Evolutionary conservation across 768 basidiomycete genomes (phyloP).

Genomic region (Mycena maculata): DNA sequence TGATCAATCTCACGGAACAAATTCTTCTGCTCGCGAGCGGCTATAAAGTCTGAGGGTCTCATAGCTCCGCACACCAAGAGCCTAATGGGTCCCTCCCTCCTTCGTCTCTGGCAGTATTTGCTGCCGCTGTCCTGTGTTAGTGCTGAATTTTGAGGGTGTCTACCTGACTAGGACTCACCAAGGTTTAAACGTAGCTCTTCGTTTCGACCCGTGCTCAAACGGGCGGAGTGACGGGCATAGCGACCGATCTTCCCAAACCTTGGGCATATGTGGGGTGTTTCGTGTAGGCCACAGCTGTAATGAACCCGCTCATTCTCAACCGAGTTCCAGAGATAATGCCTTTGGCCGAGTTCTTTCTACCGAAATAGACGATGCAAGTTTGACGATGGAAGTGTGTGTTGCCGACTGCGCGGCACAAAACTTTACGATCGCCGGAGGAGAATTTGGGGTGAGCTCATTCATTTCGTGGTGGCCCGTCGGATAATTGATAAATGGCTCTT

Average conservation of each 20-base stretch:
- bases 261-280: conserved; percentile 78
- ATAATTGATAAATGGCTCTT: conserved; percentile 1
- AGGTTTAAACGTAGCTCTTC: no score
- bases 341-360: conserved; percentile 67
- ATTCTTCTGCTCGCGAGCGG: not conserved
- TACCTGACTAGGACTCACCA: not conserved
- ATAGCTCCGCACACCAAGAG: no score
- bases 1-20: not conserved
- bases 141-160: not conserved
- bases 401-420: conserved; percentile 63
- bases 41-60: not conserved
- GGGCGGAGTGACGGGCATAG: no score
- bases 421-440: conserved; percentile 76
- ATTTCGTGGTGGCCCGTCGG: not conserved
- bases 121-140: not conserved
- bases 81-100: not conserved
- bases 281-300: conserved; percentile 57
- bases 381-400: conserved; percentile 75
- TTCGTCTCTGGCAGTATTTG: not conserved
- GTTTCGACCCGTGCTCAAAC: not conserved
- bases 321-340: conserved; percentile 63
- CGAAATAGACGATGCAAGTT: conserved; percentile 44
- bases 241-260: conserved; percentile 53
- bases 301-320: not conserved
- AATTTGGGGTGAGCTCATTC: conserved; percentile 57